Evolutionary conservation across 257 asterid genomes (phyloP), one percentile per base, ranked within the genome.

Genomic region (Henckelia pumila): DNA sequence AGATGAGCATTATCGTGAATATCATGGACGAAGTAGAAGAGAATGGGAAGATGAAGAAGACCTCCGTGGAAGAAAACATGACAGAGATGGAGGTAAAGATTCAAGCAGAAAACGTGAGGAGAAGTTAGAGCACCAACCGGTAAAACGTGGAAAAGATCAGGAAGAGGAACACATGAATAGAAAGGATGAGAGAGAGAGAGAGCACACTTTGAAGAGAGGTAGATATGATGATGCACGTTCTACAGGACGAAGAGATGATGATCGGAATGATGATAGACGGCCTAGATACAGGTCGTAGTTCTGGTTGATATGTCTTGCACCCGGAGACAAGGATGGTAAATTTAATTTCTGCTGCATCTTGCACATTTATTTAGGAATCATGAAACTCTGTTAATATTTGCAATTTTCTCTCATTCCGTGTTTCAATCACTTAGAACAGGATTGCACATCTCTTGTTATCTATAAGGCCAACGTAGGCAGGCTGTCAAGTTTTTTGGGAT

Each of bases 81-180:
- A 70, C 70, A 83, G 86, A 61, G 79, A 81, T 82, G 86, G 78
- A 53, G 90, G 76, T 59, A 89, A 77, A 49, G 88, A 80, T 63
- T 61, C 73, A 1, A 63, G 77, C 68, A 57, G 66, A 61, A 75
- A 47, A 11, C 71, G 5, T 71, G 83, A 69, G 71, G 81, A 80
- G 30, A 87, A 82, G 50, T 72, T 68, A 21, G 88, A 74, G 56
- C 81, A 59, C 52, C 56, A 17, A 3, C 70, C 47, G 37, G 64
- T 33, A 21, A 59, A 77, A 63, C 67, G 29, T 53, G 75, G 76
- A 75, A 61, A 67, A 64, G 76, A 64, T 22, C 61, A 47, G 60
- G 81, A 70, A 71, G 91, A 82, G 55, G 84, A 85, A 40, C 78
- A 30, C 20, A 71, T 57, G 40, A 53, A 77, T 69, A 73, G 70